Base-by-base conservation (phyloP, 1,284 basidiomycete species). In the Sporisorium sorghi region DNA sequence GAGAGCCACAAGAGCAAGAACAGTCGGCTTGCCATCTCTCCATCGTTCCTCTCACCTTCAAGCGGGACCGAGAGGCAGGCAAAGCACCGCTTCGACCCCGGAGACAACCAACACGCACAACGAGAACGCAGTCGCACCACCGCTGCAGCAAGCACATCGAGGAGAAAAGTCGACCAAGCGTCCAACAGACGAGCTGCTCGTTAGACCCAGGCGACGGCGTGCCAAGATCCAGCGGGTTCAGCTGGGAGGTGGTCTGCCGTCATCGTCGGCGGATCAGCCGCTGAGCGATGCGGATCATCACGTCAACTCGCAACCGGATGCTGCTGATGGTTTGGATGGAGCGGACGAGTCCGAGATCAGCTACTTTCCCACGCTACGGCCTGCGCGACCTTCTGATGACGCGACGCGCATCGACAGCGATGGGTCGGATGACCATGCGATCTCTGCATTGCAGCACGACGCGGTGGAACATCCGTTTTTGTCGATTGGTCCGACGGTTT, bases 301-400 rank as follows among this genome's bases (percentile, higher is more conserved):
- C 10, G 52, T 56, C 48, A 70, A 59, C 24, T 57, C 60, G n/a
- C 67, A 57, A 23, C 67, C 57, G 6, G 52, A 58, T 23, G 53
- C 48, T 10, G 58, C 21, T 6, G 52, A 59, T 19, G 19, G 3
- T 12, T 32, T 35, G 2, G 33, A 58, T 14, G 43, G 24, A n/a
- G 57, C 67, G 9, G 60, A 70, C 39, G 67, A 64, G 21, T 64
- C 67, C 35, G 67, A 70, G 49, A 70, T 70, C 43, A 70, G 57
- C 57, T 64, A 49, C 57, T 70, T 70, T 47, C 67, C 67, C 32
- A 70, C 67, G 43, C 61, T 70, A 4, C 56, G 32, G 28, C 67
- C 57, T 10, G n/a, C 33, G 5, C 50, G 46, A 3, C 49, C 42
- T 7, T 30, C 35, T 10, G 28, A 23, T 5, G 44, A 14, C 19